These are phyloP conservation scores for Ramularia endophylla DNA, from an alignment of 2,329 filamentous ascomycete genomes.

Conservation along the genomic window DNA sequence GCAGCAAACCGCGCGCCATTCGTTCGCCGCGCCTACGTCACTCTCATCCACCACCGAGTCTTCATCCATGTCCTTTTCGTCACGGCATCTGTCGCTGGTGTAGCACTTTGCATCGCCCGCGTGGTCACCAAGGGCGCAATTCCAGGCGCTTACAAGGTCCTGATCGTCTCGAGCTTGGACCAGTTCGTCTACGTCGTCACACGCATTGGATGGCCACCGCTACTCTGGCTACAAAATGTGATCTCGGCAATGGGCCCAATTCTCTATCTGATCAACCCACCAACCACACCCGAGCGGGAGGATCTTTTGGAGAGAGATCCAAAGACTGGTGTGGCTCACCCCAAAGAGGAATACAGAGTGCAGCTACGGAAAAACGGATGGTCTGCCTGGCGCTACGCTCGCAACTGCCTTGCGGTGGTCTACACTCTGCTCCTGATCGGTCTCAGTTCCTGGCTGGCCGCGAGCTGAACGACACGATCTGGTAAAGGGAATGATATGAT, in stretches of 20 bases:
- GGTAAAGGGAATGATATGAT: too few relatives aligned
- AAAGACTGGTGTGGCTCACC: slow-evolving; percentile 51
- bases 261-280: slow-evolving; percentile 56
- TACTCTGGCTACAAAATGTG: slow-evolving; percentile 44
- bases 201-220: slow-evolving; percentile 57
- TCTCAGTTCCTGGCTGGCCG: too few relatives aligned
- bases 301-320: slow-evolving; percentile 51
- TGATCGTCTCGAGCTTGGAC: neutral
- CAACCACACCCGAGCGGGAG: slow-evolving; percentile 52
- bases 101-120: slow-evolving; percentile 1
- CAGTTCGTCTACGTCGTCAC: slow-evolving; percentile 49
- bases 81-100: slow-evolving; percentile 1
- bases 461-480: neutral
- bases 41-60: slow-evolving; percentile 7
- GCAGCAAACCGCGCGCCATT: neutral
- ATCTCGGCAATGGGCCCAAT: slow-evolving; percentile 38
- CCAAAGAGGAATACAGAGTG: slow-evolving; percentile 17
- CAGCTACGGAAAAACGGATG: slow-evolving; percentile 9
- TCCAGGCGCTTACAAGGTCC: neutral
- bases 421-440: too few relatives aligned
- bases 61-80: slow-evolving; percentile 10
- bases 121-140: neutral
- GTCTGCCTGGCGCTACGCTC: slow-evolving; percentile 4
- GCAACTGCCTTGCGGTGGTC: too few relatives aligned
- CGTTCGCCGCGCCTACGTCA: neutral